These are phyloP conservation scores for Fusarium armeniacum DNA, from an alignment of 2,329 filamentous ascomycete genomes.

Conservation along the genomic window DNA sequence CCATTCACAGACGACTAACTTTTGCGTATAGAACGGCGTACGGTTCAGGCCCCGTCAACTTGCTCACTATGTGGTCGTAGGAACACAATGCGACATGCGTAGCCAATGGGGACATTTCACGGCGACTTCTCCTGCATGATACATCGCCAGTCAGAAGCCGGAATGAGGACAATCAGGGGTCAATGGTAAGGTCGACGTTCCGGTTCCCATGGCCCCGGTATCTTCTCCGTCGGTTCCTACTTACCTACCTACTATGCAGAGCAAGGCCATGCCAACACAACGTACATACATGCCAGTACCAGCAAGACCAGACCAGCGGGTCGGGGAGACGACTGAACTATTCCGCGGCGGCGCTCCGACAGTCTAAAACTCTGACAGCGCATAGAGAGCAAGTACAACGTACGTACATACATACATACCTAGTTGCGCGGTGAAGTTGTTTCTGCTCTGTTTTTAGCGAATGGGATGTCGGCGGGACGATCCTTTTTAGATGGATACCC, in stretches of 20 bases:
- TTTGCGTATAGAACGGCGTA: background rate
- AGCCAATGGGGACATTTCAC: conserved; percentile 19
- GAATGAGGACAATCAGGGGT: conserved; percentile 19
- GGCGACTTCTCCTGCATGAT: conserved; percentile 48
- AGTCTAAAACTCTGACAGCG: conserved; percentile 34
- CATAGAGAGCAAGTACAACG: conserved; percentile 20
- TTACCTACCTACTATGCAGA: conserved; percentile 5
- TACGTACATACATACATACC: background rate
- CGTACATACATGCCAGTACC: background rate
- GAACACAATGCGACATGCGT: conserved; percentile 22
- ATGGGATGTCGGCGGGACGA: conserved; percentile 33
- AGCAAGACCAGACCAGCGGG: conserved; percentile 32
- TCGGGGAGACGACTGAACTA: conserved; percentile 28
- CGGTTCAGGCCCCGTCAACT: background rate
- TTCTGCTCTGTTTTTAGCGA: conserved; percentile 18
- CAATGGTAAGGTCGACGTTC: conserved; percentile 2
- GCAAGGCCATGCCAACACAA: conserved; percentile 32
- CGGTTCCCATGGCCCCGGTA: conserved; percentile 38
- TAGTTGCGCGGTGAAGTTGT: conserved; percentile 10
- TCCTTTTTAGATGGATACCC: conserved; percentile 33
- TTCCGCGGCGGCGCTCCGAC: conserved; percentile 43
- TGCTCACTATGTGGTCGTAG: conserved; percentile 6
- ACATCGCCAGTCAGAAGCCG: conserved; percentile 28
- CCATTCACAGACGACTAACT: background rate
- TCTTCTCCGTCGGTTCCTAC: conserved; percentile 5